phyloP scores from a whole-genome alignment of 1,139 yeast species.

The Candida pseudoviswanathii region DNA sequence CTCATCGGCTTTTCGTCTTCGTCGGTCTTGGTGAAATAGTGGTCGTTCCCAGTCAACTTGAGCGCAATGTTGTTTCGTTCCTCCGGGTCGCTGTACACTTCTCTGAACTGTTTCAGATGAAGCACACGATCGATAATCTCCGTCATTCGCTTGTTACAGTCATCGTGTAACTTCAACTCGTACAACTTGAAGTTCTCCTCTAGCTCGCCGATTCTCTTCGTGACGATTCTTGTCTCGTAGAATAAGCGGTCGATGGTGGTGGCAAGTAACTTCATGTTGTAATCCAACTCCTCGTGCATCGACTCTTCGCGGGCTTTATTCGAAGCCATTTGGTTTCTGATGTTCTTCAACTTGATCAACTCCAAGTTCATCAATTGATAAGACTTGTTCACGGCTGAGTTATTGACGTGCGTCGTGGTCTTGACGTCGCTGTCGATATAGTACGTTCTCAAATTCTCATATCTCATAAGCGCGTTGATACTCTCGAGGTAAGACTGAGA shows the following conservation, averaged over 20 bases:
- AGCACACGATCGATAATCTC: constrained; percentile 40
- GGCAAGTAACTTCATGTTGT: constrained; percentile 62
- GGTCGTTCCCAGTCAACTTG: constrained; percentile 26
- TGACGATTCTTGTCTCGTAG: constrained; percentile 76
- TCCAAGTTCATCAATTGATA: constrained; percentile 36
- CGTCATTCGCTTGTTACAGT: constrained; percentile 29
- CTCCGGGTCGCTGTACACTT: constrained; percentile 30
- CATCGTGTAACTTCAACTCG: constrained; percentile 40
- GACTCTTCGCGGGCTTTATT: constrained; percentile 36
- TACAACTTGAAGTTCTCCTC: constrained; percentile 63
- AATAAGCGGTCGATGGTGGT: constrained; percentile 74
- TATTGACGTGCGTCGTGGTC: constrained; percentile 13
- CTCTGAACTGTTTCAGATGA: constrained; percentile 34
- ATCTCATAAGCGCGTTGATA: constrained; percentile 24
- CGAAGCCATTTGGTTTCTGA: constrained; percentile 30
- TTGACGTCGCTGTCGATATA: constrained; percentile 13
- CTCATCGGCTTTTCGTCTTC: constrained; percentile 13
- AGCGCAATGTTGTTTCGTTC: constrained; percentile 33
- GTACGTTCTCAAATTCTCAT: constrained; percentile 22
- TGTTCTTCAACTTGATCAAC: constrained; percentile 31
- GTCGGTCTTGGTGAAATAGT: constrained; percentile 9
- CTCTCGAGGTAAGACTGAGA: constrained; percentile 24
- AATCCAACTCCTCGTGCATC: constrained; percentile 37
- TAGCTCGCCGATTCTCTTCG: constrained; percentile 75
- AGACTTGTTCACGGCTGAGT: constrained; percentile 23